Percentiles rank a stretch among this genome's conserved stretches.
Conservation (phyloP, 306 rosid genomes). For the Vachellia pachyceras region DNA sequence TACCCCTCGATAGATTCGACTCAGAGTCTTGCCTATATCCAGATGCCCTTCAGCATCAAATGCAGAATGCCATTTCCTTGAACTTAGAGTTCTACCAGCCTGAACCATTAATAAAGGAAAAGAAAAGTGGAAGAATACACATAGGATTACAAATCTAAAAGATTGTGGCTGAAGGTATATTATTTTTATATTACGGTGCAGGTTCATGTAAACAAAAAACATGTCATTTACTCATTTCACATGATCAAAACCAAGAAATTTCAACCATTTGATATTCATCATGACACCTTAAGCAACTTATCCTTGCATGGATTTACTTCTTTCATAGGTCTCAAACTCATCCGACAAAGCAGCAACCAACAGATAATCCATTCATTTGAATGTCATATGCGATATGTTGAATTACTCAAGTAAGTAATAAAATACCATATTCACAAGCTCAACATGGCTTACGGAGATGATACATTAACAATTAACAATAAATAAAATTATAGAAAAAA, state of each 20-base stretch:
- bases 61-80: conserved; percentile 92
- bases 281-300: conserved; percentile 29
- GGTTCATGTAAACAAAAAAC: conserved; percentile 5
- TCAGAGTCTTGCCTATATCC: conserved; percentile 82
- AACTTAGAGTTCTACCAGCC: conserved; percentile 93
- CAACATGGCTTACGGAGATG: conserved; percentile 15
- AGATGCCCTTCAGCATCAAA: conserved; percentile 83
- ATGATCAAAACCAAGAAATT: not conserved
- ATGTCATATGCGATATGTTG: not conserved
- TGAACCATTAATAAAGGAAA: conserved; percentile 40
- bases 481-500: not conserved
- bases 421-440: conserved; percentile 16
- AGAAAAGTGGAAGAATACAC: conserved; percentile 26
- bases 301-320: conserved; percentile 18
- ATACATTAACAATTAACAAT: conserved; percentile 1
- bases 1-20: conserved; percentile 93
- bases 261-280: conserved; percentile 14
- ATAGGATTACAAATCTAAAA: conserved; percentile 13
- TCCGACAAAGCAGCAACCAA: conserved; percentile 25
- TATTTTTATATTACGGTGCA: not conserved
- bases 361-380: conserved; percentile 21
- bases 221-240: conserved; percentile 8
- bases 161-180: conserved; percentile 10
- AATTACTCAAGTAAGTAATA: conserved; percentile 1
- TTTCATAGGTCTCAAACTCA: conserved; percentile 9